Percentiles rank a stretch among this genome's conserved stretches.
Evolutionary conservation across 2,329 filamentous ascomycete genomes (phyloP).

Genomic region (Colletotrichum tropicicola): DNA sequence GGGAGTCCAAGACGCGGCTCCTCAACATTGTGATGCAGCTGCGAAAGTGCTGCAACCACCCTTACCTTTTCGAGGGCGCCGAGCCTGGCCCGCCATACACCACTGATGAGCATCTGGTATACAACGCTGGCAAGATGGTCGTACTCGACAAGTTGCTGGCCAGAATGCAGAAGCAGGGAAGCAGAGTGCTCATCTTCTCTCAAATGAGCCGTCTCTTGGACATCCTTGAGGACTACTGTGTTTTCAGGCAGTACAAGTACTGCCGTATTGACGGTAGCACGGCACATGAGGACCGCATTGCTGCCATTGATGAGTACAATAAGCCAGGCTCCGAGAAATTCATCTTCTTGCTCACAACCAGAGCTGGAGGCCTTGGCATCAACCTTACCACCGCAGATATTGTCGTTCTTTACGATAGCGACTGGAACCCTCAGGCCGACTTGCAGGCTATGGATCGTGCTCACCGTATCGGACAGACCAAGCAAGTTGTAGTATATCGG

Average conservation of each 20-base stretch:
- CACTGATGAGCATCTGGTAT: conserved; percentile 93
- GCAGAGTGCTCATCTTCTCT: conserved; percentile 97
- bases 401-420: conserved; percentile 95
- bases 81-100: conserved; percentile 98
- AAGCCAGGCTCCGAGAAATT: conserved; percentile 96
- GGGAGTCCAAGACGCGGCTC: conserved; percentile 95
- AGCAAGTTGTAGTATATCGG: conserved; percentile 95
- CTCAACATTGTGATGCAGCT: conserved; percentile 99
- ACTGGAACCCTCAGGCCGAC: conserved; percentile 99
- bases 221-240: conserved; percentile 97
- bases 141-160: conserved; percentile 92
- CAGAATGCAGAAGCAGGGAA: conserved; percentile 85
- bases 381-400: conserved; percentile 96
- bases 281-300: conserved; percentile 96
- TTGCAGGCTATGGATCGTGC: conserved; percentile 98
- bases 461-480: conserved; percentile 97
- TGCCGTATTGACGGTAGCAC: conserved; percentile 97
- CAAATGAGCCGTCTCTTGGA: conserved; percentile 98
- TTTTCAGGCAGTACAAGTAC: conserved; percentile 94
- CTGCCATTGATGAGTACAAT: conserved; percentile 98
- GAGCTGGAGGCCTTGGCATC: conserved; percentile 95
- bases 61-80: conserved; percentile 96
- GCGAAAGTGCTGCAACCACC: conserved; percentile 98
- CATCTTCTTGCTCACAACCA: conserved; percentile 92
- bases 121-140: conserved; percentile 96